phyloP scores from a whole-genome alignment of 306 rosid genomes.

The Ammopiptanthus mongolicus region DNA sequence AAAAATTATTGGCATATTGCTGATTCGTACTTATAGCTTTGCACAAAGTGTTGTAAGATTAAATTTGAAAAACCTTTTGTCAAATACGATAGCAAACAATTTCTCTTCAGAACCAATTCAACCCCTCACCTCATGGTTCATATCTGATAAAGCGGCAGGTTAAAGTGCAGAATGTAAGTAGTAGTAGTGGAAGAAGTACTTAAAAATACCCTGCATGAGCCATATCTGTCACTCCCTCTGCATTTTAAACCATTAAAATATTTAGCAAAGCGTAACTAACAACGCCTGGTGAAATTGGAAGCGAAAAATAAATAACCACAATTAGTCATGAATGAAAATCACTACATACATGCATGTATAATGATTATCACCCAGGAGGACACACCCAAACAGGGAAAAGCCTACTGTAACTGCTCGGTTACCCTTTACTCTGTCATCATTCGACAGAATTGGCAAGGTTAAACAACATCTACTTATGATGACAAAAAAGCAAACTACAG shows the following conservation, averaged over 20 bases:
- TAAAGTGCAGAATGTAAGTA: not conserved
- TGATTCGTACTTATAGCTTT: not conserved
- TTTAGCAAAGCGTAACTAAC: not conserved
- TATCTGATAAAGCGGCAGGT: too few species aligned
- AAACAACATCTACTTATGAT: conserved; percentile 17
- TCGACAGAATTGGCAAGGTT: not conserved
- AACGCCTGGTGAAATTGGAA: not conserved
- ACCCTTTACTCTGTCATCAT: conserved; percentile 9
- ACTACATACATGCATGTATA: conserved; percentile 22
- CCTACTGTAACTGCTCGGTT: conserved; percentile 9
- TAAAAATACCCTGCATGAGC: not conserved
- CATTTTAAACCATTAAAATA: not conserved
- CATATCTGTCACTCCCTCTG: not conserved
- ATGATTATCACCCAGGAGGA: conserved; percentile 20
- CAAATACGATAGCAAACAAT: not conserved
- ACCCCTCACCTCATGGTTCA: too few species aligned
- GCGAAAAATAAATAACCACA: not conserved
- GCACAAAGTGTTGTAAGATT: not conserved
- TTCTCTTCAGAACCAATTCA: not conserved
- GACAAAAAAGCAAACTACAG: not conserved
- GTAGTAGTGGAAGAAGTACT: too few species aligned
- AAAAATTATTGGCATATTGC: too few species aligned
- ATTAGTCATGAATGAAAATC: conserved; percentile 4
- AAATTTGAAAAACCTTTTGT: not conserved
- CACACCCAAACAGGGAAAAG: conserved; percentile 24